These are phyloP conservation scores for Nicotiana benthamiana DNA, from an alignment of 257 asterid species.

Conservation along the genomic window DNA sequence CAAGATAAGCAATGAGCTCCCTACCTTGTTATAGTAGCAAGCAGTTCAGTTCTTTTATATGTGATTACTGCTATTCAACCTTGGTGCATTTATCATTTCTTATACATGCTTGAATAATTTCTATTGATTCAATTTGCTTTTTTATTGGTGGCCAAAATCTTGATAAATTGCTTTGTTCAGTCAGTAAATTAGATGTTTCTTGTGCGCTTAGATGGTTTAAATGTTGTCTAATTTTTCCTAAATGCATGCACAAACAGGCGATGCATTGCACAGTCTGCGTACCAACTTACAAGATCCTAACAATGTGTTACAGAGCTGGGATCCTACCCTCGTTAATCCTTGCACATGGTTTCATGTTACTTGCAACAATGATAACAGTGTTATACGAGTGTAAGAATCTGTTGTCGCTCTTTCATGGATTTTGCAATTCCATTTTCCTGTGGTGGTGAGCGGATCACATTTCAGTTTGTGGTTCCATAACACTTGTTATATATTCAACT, in stretches of 20 bases:
- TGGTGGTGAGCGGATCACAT: neutral
- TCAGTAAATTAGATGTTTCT: neutral
- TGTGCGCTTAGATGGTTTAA: neutral
- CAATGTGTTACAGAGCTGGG: conserved; percentile 98
- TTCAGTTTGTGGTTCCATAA: neutral
- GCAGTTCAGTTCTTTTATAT: neutral
- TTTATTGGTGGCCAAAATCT: neutral
- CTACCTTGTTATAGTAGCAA: neutral
- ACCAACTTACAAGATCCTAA: conserved; percentile 77
- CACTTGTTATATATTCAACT: neutral
- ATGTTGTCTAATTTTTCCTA: neutral
- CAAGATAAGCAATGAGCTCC: neutral
- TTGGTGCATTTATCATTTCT: neutral
- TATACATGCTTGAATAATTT: neutral
- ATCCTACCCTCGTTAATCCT: conserved; percentile 97
- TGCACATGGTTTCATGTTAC: conserved; percentile 99
- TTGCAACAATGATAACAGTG: conserved; percentile 96
- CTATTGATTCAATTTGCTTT: neutral
- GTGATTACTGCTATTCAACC: neutral
- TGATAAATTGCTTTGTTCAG: neutral
- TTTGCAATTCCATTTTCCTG: neutral
- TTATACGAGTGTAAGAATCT: conserved; percentile 81
- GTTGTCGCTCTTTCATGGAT: neutral
- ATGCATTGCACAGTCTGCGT: conserved; percentile 83
- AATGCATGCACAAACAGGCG: conserved; percentile 47